Base-by-base conservation (phyloP, 257 asterid genomes). In the Schizonepeta tenuifolia region DNA sequence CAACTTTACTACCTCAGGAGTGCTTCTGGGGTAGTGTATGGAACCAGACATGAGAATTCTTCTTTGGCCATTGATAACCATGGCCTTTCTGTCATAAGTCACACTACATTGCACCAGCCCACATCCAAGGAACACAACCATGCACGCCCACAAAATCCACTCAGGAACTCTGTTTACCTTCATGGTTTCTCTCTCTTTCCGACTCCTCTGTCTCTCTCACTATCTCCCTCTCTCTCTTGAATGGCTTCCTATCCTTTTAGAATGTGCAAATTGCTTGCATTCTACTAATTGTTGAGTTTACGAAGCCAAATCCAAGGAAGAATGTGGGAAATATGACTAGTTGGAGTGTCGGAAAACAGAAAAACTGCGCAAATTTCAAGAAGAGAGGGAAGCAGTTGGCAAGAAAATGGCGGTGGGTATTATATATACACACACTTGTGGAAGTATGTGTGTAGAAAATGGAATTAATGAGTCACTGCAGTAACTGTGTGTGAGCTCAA, bases 1-100 rank as follows among this genome's bases (percentile, higher is more conserved):
- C 5, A 73, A 20, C 7, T 51, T 54, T 20, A 59, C 51, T 86
- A 87, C 98, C 91, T 92, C 91, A 33, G 98, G 98, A 20, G 98
- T 90, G 88, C 98, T 92, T 82, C 98, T 86, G 38, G 97, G 90
- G 81, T 92, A 90, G 80, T 92, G 98, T 56, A 92, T 92, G 55
- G 98, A 90, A 35, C 98, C 98, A 74, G 98, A 92, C 57, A 92
- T 67, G 81, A 92, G 96, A 65, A 92, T 81, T 77, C 91, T 82
- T 74, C 96, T 87, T 35, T 86, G 84, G 26, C 95, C 97, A 74
- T 90, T 83, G 24, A 92, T 87, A 31, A 86, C 75, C 17, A 92
- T 75, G 65, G 97, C 87, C 61, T 84, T 88, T 76, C 86, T 84
- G 65, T 92, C 98, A 75, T 92, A 92, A 57, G 82, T 85, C 21